Evolutionary conservation across 305 asterid species (phyloP), one percentile per base, ranked within the genome.

Genomic region (Fraxinus baroniana): DNA sequence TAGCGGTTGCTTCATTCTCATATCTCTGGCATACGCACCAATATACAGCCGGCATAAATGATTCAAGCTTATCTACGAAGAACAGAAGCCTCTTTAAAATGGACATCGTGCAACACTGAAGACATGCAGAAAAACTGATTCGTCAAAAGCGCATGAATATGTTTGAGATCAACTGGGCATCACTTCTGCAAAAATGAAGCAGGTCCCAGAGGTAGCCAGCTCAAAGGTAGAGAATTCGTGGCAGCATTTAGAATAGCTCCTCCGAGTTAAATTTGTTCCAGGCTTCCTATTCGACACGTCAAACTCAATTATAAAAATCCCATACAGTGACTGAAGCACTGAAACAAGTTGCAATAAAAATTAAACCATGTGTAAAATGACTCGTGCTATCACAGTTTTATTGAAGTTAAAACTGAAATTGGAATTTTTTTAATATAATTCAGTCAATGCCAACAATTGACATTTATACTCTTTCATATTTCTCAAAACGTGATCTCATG

Each of bases 221-320:
- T 72, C 76, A 60, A 74, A 36, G 80, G 78, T 77, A 84, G 71
- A 52, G 78, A 82, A 80, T 81, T 83, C 81, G 78, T 81, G 72
- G 57, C 87, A 36, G 84, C 76, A 55, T 80, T 89, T 91, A 97
- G 90, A 93, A 97, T 80, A 97, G 98, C 97, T 97, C 99, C 97
- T 97, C 99, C 7, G 99, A 97, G 89, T 93, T 97, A 37, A 97
- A 93, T 87, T 97, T 97, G 92, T 95, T 97, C 99, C 99, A 97
- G 1, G 98, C 94, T 83, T 95, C 99, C 99, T 97, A 84, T 88
- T 87, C 71, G 24, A 80, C 66, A 80, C 17, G 76, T 78, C 80
- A 82, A 81, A 82, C 83, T 71, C 82, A 46, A 74, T 83, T 77
- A 90, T 7, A 36, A 68, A 4, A 4, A 72, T 30, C 78, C 74